Percentiles rank a stretch among this genome's conserved stretches.
Conservation (phyloP, 2,329 filamentous ascomycete species). For the Colletotrichum somersetense region DNA sequence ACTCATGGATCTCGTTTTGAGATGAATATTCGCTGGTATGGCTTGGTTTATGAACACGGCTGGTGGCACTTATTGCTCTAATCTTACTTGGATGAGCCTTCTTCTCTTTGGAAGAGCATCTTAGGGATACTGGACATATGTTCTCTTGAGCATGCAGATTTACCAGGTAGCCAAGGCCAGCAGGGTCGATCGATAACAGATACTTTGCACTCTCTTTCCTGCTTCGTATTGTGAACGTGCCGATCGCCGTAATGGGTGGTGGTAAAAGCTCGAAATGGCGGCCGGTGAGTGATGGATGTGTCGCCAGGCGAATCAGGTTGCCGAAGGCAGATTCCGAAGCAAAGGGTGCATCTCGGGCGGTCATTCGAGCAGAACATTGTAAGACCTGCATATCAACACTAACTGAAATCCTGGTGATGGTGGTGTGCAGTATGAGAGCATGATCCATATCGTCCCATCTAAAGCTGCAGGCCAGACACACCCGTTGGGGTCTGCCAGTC, state of each 20-base stretch:
- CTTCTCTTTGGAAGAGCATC: not conserved
- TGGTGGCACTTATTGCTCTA: not conserved
- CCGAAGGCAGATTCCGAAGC: conserved; percentile 7
- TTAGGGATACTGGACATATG: not conserved
- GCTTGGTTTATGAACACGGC: conserved; percentile 3
- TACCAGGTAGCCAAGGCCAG: conserved; percentile 4
- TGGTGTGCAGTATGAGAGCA: conserved; percentile 36
- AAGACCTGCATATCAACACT: conserved; percentile 38
- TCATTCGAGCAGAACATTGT: conserved; percentile 34
- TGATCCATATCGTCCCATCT: conserved; percentile 38
- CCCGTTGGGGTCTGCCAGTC: conserved; percentile 30
- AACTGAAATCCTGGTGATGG: conserved; percentile 14
- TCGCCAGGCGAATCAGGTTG: conserved; percentile 23
- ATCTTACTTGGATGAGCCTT: not conserved
- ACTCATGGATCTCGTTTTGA: not conserved
- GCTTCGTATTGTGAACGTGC: not conserved
- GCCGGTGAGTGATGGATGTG: conserved; percentile 3
- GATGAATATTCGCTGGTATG: not conserved
- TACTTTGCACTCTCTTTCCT: not conserved
- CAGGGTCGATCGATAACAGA: not conserved
- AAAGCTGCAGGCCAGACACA: conserved; percentile 32
- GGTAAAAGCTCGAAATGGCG: conserved; percentile 1
- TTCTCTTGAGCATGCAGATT: not conserved
- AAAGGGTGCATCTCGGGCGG: conserved; percentile 21
- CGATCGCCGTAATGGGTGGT: conserved; percentile 1